Conservation (phyloP, 148 eudicot species). For the Amaranthus palmeri region DNA sequence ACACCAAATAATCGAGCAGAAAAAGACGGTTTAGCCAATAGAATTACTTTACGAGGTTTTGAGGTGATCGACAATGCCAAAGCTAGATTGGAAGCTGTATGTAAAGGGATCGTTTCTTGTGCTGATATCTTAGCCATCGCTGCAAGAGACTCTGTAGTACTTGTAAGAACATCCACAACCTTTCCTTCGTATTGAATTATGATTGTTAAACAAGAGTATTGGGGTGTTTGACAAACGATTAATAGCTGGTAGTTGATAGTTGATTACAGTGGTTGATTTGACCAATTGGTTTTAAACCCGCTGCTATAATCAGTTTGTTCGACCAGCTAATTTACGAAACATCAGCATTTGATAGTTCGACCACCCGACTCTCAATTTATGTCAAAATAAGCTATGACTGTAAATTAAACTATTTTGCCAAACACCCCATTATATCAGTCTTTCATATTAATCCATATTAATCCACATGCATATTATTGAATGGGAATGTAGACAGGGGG, state of each 20-base stretch:
- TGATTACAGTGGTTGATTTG: too few relatives aligned
- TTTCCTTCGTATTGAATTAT: neutral
- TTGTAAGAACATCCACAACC: constrained; percentile 32
- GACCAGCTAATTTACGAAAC: neutral
- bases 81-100: constrained; percentile 48
- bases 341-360: too few relatives aligned
- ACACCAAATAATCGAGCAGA: constrained; percentile 60
- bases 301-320: neutral
- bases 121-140: constrained; percentile 91
- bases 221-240: too few relatives aligned
- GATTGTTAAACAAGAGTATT: too few relatives aligned
- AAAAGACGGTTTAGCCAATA: constrained; percentile 64
- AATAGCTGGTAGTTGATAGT: too few relatives aligned
- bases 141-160: constrained; percentile 59
- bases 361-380: too few relatives aligned
- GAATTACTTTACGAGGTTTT: constrained; percentile 59
- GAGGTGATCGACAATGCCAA: constrained; percentile 68
- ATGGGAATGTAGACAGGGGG: constrained; percentile 21
- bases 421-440: neutral
- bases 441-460: neutral
- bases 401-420: too few relatives aligned
- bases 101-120: constrained; percentile 57
- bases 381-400: too few relatives aligned
- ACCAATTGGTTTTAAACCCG: too few relatives aligned
- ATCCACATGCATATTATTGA: too few relatives aligned